Base-by-base conservation (phyloP, 108 stramenopile genomes). In the Fistulifera solaris region DNA sequence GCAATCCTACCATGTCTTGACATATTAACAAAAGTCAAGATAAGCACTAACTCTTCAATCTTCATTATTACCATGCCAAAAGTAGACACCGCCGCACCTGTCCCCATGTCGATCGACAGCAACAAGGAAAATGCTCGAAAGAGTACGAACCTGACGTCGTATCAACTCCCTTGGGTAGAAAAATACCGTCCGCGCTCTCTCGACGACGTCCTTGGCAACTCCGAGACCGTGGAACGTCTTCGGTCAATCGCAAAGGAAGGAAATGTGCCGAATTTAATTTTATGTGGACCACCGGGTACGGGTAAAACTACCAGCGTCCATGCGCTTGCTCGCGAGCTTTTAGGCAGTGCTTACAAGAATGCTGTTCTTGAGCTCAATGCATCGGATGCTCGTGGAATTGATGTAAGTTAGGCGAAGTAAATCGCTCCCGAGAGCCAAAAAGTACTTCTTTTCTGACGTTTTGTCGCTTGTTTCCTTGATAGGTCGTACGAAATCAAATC, bases 251-350 rank as follows among this genome's bases (percentile, higher is more conserved):
- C 91, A 11, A 67, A 87, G 38, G 87, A 95, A 50, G 99, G 99
- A 8, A 99, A 99, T 63, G 66, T 97, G 64, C 97, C 97, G 39
- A 96, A 99, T 72, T 73, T 99, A 22, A 96, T 99, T 62, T 70
- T 98, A 19, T 75, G 76, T 51, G 98, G 97, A 31, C 94, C 96
- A 18, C 96, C 56, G 16, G 58, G 58, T 24, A 59, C 58, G 27
- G 58, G 58, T 16, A 48, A 89, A 68, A 98, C 95, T 0, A 96
- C 94, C 0, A 80, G 72, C 28, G 83, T 96, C 6, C 88, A 93
- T 50, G 90, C 93, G 2, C 62, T 95, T 35, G 95, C 97, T 15
- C 68, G 85, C 21, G 77, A 94, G 47, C 70, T 94, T 21, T 72
- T 94, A n/a, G 89, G 87, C 48, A 59, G 62, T 13, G 71, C 84